phyloP scores from a whole-genome alignment of 2,329 filamentous ascomycete genomes.

The Sporothrix pseudoabietina region DNA sequence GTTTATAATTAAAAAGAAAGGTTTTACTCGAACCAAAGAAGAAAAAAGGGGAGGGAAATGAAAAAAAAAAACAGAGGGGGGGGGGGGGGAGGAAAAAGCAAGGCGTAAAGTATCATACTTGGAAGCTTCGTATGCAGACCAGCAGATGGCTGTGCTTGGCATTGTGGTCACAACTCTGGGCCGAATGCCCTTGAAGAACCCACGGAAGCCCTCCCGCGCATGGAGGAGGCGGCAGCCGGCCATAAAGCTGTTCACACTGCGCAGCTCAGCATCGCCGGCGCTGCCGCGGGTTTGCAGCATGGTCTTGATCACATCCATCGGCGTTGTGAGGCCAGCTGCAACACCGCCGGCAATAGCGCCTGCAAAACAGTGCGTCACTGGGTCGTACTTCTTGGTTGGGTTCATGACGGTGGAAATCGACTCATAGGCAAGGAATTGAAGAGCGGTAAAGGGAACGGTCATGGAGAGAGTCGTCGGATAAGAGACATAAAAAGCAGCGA shows the following conservation, averaged over 20 bases:
- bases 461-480: constrained; percentile 98
- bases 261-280: constrained; percentile 75
- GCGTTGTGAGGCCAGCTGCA: constrained; percentile 90
- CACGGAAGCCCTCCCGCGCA: constrained; percentile 76
- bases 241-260: constrained; percentile 79
- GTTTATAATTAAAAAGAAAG: background rate
- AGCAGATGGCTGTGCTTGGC: constrained; percentile 99
- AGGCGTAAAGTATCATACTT: constrained; percentile 51
- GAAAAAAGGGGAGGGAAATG: background rate
- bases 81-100: background rate
- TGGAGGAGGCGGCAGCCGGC: constrained; percentile 81
- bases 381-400: constrained; percentile 81
- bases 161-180: constrained; percentile 94
- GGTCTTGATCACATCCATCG: constrained; percentile 97
- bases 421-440: constrained; percentile 97
- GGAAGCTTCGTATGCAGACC: constrained; percentile 74
- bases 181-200: constrained; percentile 91
- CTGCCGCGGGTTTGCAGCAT: constrained; percentile 89
- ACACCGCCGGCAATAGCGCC: constrained; percentile 91
- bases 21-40: background rate
- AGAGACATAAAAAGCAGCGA: constrained; percentile 94
- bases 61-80: constrained; percentile 5
- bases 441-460: constrained; percentile 96
- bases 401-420: constrained; percentile 95
- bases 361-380: constrained; percentile 88